Conservation (phyloP, 2,329 filamentous ascomycete genomes). For the Ceratocystis lukuohia region DNA sequence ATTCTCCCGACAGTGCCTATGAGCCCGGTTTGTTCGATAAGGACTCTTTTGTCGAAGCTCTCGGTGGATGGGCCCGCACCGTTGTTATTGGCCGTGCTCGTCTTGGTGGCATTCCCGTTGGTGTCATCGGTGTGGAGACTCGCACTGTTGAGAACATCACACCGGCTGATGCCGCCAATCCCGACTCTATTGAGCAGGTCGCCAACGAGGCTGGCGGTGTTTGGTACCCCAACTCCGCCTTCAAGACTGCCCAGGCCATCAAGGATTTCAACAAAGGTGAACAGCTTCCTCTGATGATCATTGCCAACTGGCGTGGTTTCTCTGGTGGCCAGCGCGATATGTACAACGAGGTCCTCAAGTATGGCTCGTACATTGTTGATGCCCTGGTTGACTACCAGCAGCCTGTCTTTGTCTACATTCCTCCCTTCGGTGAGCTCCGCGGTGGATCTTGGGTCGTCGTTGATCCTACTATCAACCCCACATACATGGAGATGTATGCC, state of each 20-base stretch:
- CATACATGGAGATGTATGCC: slow-evolving; percentile 98
- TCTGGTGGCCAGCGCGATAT: slow-evolving; percentile 98
- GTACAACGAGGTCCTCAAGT: slow-evolving; percentile 99
- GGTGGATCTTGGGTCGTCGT: slow-evolving; percentile 99
- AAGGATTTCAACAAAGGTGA: slow-evolving; percentile 98
- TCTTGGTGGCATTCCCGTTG: slow-evolving; percentile 91
- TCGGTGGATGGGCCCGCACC: slow-evolving; percentile 92
- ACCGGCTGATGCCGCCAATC: slow-evolving; percentile 92
- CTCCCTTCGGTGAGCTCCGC: slow-evolving; percentile 88
- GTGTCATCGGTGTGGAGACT: slow-evolving; percentile 94
- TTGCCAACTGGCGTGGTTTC: slow-evolving; percentile 99
- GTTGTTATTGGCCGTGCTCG: slow-evolving; percentile 94
- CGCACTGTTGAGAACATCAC: slow-evolving; percentile 93
- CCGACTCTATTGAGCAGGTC: slow-evolving; percentile 94
- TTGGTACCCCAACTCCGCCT: slow-evolving; percentile 99
- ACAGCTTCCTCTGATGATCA: slow-evolving; percentile 95
- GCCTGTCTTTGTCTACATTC: slow-evolving; percentile 98
- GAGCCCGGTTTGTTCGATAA: slow-evolving; percentile 88
- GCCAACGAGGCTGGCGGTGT: slow-evolving; percentile 92
- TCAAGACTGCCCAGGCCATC: slow-evolving; percentile 98
- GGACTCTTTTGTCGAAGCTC: slow-evolving; percentile 90
- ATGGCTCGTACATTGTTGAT: slow-evolving; percentile 97
- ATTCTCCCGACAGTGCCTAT: slow-evolving; percentile 59
- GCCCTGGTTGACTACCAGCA: slow-evolving; percentile 97
- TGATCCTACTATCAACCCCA: slow-evolving; percentile 93